Conservation (phyloP, 768 basidiomycete genomes). For the Harrya chromipes region DNA sequence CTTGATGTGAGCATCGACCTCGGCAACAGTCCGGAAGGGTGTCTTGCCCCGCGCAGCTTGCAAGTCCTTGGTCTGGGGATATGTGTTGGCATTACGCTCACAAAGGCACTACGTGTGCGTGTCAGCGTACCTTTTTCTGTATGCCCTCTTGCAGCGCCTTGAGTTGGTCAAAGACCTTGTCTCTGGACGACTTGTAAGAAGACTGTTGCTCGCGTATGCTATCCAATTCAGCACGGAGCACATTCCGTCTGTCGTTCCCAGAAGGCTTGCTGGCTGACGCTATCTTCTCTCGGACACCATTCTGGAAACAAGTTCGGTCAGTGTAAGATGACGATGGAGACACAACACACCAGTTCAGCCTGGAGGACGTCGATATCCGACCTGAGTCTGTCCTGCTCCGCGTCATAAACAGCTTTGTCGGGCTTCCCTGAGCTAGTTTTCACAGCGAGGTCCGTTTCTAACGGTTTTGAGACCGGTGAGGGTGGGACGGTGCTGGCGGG, state of each 20-base stretch:
- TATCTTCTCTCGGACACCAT: constrained; percentile 74
- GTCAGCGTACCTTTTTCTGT: constrained; percentile 66
- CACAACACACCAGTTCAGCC: constrained; percentile 67
- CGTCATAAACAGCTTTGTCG: constrained; percentile 82
- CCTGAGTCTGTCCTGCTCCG: constrained; percentile 81
- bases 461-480: constrained; percentile 23
- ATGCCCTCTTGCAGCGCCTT: constrained; percentile 74
- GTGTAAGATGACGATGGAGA: background rate
- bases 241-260: constrained; percentile 67
- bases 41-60: constrained; percentile 77
- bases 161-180: constrained; percentile 75
- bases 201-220: constrained; percentile 76
- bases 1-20: constrained; percentile 87
- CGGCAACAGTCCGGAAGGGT: constrained; percentile 75
- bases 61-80: constrained; percentile 74
- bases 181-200: constrained; percentile 63
- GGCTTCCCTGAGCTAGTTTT: constrained; percentile 55
- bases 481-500: constrained; percentile 28
- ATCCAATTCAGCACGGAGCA: constrained; percentile 80
- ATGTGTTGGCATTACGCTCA: constrained; percentile 3
- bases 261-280: constrained; percentile 54
- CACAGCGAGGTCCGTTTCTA: constrained; percentile 17
- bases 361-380: constrained; percentile 82
- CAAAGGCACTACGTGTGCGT: background rate
- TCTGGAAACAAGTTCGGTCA: constrained; percentile 38